These are phyloP conservation scores for Yarrowia porcina DNA, from an alignment of 805 yeast genomes.

Conservation along the genomic window DNA sequence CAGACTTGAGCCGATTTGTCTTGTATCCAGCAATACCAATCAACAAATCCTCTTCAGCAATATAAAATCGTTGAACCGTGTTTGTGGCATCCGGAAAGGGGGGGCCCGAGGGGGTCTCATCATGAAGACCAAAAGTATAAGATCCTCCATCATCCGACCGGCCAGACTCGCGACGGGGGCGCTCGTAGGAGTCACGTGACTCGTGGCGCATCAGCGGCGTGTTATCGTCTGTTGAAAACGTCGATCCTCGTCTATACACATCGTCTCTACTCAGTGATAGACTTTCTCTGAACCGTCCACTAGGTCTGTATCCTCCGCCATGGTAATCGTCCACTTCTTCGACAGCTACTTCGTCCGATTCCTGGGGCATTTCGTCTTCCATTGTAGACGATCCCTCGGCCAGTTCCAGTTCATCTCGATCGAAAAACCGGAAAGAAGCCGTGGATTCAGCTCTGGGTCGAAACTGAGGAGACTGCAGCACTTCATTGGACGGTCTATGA, in stretches of 20 bases:
- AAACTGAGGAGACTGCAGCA: not conserved
- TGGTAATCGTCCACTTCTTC: slow-evolving; percentile 36
- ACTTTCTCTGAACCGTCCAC: slow-evolving; percentile 14
- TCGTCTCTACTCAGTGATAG: slow-evolving; percentile 27
- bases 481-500: not conserved
- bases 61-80: slow-evolving; percentile 69
- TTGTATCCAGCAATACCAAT: slow-evolving; percentile 90
- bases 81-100: slow-evolving; percentile 15
- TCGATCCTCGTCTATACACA: slow-evolving; percentile 7
- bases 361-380: slow-evolving; percentile 37
- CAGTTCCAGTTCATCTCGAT: slow-evolving; percentile 73
- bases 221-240: slow-evolving; percentile 10
- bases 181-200: slow-evolving; percentile 19
- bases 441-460: slow-evolving; percentile 33
- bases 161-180: slow-evolving; percentile 22
- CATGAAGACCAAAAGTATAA: slow-evolving; percentile 12
- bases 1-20: slow-evolving; percentile 47
- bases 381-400: slow-evolving; percentile 89
- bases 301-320: slow-evolving; percentile 34
- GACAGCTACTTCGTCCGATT: slow-evolving; percentile 32
- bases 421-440: slow-evolving; percentile 70
- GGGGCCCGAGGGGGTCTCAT: not conserved
- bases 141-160: slow-evolving; percentile 25
- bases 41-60: slow-evolving; percentile 93
- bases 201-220: slow-evolving; percentile 4